phyloP scores from a whole-genome alignment of 805 yeast species.

The Geotrichum ghanense region DNA sequence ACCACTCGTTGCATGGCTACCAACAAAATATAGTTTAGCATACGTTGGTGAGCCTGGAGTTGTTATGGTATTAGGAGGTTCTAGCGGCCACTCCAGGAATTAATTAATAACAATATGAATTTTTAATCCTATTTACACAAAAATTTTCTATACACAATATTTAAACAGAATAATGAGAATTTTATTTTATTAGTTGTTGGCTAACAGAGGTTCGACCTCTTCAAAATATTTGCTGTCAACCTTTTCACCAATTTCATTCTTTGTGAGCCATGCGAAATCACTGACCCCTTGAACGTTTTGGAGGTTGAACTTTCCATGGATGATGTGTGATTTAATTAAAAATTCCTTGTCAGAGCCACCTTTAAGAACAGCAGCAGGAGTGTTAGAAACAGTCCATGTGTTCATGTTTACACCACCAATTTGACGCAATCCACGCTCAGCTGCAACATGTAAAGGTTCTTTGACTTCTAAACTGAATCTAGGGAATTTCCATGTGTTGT shows the following conservation, averaged over 20 bases:
- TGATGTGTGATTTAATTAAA: constrained; percentile 74
- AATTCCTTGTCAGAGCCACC: constrained; percentile 39
- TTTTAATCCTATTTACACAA: constrained; percentile 3
- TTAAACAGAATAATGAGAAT: neutral
- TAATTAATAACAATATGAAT: neutral
- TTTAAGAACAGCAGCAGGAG: constrained; percentile 61
- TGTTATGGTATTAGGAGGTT: constrained; percentile 6
- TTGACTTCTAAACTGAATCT: constrained; percentile 38
- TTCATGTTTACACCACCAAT: constrained; percentile 70
- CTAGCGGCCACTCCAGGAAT: neutral
- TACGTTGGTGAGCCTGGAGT: constrained; percentile 21
- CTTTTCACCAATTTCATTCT: constrained; percentile 54
- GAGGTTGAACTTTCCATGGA: constrained; percentile 65
- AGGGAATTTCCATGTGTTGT: constrained; percentile 65
- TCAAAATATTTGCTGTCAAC: constrained; percentile 46
- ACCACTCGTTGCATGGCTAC: constrained; percentile 26
- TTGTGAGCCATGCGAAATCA: constrained; percentile 74
- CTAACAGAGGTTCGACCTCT: constrained; percentile 29
- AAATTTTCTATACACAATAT: constrained; percentile 9
- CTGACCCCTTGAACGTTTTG: constrained; percentile 27
- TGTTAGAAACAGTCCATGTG: constrained; percentile 84
- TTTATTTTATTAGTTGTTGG: constrained; percentile 3
- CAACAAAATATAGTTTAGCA: constrained; percentile 19
- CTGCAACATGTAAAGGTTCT: constrained; percentile 54
- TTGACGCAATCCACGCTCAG: constrained; percentile 58